phyloP scores from a whole-genome alignment of 1,284 basidiomycete species.

The Apiotrichum siamense region DNA sequence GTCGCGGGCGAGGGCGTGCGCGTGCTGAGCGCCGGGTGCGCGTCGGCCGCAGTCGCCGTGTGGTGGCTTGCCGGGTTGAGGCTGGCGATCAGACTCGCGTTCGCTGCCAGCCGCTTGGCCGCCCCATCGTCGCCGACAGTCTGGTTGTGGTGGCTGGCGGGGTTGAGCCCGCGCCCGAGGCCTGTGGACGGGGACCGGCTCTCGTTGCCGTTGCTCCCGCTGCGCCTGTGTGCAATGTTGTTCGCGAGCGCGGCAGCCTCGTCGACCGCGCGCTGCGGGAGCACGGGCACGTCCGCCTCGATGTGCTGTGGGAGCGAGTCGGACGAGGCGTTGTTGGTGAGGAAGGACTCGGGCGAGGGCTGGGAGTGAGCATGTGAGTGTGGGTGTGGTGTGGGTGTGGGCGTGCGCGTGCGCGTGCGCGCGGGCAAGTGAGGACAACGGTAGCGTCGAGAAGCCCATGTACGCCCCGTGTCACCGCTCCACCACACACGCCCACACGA shows the following conservation, averaged over 20 bases:
- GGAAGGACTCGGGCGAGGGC: conserved; percentile 34
- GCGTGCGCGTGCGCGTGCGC: too few relatives aligned
- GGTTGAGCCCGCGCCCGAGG: not conserved
- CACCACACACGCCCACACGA: not conserved
- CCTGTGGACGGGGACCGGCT: not conserved
- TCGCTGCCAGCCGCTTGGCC: too few relatives aligned
- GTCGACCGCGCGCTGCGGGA: not conserved
- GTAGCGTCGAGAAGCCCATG: too few relatives aligned
- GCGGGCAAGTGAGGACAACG: too few relatives aligned
- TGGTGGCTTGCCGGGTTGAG: too few relatives aligned
- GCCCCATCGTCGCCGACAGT: not conserved
- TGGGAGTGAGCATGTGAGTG: conserved; percentile 5
- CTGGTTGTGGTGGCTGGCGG: not conserved
- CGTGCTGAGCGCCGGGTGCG: too few relatives aligned
- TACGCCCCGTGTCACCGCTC: too few relatives aligned
- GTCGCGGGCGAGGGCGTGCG: too few relatives aligned
- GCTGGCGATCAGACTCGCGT: too few relatives aligned
- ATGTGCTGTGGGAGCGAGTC: conserved; percentile 34
- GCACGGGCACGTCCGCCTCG: conserved; percentile 10
- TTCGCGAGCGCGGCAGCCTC: conserved; percentile 3
- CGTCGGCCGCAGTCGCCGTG: too few relatives aligned
- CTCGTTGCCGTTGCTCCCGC: not conserved
- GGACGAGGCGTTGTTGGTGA: conserved; percentile 33
- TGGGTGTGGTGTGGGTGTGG: not conserved
- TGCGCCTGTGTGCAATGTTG: not conserved